Evolutionary conservation across 148 eudicot species (phyloP), one percentile per base, ranked within the genome.

Genomic region (Rhododendron vialii): DNA sequence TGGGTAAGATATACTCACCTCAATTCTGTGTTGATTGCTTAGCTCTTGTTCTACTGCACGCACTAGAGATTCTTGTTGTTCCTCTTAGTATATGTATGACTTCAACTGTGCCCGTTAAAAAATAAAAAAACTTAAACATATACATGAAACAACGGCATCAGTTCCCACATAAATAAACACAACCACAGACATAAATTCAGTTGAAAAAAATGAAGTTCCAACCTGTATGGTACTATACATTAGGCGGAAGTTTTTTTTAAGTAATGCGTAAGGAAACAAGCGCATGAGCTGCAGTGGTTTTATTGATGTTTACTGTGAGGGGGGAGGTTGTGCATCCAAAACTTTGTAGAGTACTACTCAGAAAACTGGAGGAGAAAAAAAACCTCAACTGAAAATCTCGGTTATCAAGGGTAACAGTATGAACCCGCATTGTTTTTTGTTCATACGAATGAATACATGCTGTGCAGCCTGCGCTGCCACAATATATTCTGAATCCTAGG

Each of bases 1-100:
- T 95, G 98, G 98, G 98, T 95, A 91, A 91, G 22, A 18, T 79
- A 41, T 75, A 51, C 41, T 38, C 22, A 22, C 47, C 35, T 33
- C 9, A 4, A 26, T 14, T 28, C 82, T 2, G 28, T 10, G 13
- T 47, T 13, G 24, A 10, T 47, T 18, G 63, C 33, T 22, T 1
- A 17, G 71, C 45, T 45, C 48, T 69, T 47, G 75, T 38, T 71
- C 74, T 83, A 0, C 55, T 74, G 55, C 53, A 11, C 53, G 0
- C 15, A 12, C 53, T 50, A 50, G 53, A 50, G 53, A 50, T 59
- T 59, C 65, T 74, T 48, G 17, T 5, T 50, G 36, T 43, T 12
- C 14, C 74, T 55, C 75, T 13, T 9, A n/a, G 20, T 41, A 71
- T 24, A n/a, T 1, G 7, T 17, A 33, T 6, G 67, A 55, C 67